Evolutionary conservation across 2,329 filamentous ascomycete genomes (phyloP).

Genomic region (Botrytis fragariae): DNA sequence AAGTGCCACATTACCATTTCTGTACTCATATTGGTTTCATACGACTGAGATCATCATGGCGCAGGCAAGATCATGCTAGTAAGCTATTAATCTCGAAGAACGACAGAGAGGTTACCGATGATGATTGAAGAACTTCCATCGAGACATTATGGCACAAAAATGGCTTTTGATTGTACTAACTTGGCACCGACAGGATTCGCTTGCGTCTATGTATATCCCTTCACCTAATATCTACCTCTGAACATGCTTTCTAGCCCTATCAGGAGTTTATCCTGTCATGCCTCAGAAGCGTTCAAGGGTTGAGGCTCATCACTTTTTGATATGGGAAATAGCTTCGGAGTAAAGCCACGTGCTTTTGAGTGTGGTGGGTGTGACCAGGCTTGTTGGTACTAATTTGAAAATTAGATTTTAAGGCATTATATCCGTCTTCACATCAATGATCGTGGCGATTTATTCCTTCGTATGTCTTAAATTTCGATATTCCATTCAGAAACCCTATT

Average conservation of each 20-base stretch:
- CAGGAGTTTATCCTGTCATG: background rate
- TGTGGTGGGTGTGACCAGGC: background rate
- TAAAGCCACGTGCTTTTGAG: background rate
- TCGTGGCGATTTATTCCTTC: background rate
- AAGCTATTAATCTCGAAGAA: background rate
- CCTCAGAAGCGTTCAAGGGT: too few species aligned
- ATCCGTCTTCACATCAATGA: background rate
- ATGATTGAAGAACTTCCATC: background rate
- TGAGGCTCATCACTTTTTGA: background rate
- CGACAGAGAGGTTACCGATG: background rate
- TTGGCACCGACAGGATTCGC: background rate
- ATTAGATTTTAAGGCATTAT: too few species aligned
- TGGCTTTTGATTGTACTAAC: background rate
- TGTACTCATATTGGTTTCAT: background rate
- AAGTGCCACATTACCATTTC: background rate
- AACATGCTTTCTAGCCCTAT: background rate
- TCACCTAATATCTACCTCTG: background rate
- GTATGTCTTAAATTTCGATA: background rate
- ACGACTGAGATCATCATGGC: too few species aligned
- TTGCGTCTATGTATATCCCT: background rate
- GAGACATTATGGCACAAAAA: background rate
- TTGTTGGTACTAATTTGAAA: background rate
- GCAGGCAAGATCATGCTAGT: background rate
- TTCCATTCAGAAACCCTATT: background rate
- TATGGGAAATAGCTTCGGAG: background rate